A percentile compares a stretch with the other conserved stretches of the same genome.
Evolutionary conservation across 345 rosid genomes (phyloP).

Genomic region (Cochlearia excelsa): DNA sequence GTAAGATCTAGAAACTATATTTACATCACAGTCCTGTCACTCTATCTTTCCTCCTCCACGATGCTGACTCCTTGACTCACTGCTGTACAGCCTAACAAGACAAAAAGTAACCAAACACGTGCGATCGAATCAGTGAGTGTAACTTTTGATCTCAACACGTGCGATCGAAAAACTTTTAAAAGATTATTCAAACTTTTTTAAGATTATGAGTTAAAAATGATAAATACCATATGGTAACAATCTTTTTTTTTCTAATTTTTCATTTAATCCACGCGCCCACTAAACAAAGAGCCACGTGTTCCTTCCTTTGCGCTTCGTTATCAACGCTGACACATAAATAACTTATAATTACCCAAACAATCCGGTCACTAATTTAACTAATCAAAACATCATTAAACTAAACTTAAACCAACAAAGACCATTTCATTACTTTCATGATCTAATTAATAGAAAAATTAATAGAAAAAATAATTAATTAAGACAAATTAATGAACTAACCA

Average conservation of each 20-base stretch:
- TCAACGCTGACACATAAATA: slow-evolving; percentile 41
- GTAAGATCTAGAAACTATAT: slow-evolving; percentile 7
- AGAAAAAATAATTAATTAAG: neutral
- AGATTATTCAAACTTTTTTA: neutral
- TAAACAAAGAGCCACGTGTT: slow-evolving; percentile 51
- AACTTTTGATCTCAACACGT: slow-evolving; percentile 27
- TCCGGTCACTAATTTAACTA: too few species aligned
- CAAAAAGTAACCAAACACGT: neutral
- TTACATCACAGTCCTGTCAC: slow-evolving; percentile 19
- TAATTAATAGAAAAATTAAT: neutral
- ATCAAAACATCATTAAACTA: neutral
- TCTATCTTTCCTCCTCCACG: slow-evolving; percentile 16
- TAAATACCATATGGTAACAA: slow-evolving; percentile 25
- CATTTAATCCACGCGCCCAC: slow-evolving; percentile 53
- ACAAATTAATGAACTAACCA: slow-evolving; percentile 43
- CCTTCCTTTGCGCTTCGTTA: slow-evolving; percentile 45
- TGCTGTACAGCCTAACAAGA: slow-evolving; percentile 82
- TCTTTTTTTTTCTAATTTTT: slow-evolving; percentile 1
- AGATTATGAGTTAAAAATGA: slow-evolving; percentile 1
- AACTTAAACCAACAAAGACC: slow-evolving; percentile 17
- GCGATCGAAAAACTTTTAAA: slow-evolving; percentile 1
- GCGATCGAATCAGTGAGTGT: neutral
- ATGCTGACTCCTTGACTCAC: slow-evolving; percentile 79
- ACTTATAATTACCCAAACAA: slow-evolving; percentile 5
- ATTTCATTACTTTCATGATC: neutral